Evolutionary conservation across 225 moss, liverwort and hornwort genomes (phyloP).

Genomic region (Rhytidiadelphus loreus): DNA sequence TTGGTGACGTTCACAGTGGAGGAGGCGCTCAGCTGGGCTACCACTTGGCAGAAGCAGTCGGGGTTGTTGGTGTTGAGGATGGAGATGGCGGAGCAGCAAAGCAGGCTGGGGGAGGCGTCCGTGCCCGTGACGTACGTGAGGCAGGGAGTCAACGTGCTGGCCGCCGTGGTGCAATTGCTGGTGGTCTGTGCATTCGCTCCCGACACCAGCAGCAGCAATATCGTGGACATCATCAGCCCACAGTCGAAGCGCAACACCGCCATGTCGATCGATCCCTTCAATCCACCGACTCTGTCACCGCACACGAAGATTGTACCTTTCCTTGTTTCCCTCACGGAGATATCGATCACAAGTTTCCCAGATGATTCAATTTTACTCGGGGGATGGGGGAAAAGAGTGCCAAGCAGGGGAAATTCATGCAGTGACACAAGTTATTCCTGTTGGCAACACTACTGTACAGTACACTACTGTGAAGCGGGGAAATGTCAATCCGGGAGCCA

Average conservation of each 20-base stretch:
- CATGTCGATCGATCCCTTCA: background rate
- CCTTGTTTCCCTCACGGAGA: background rate
- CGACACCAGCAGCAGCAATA: background rate
- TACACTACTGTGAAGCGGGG: too few relatives aligned
- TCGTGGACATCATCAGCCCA: background rate
- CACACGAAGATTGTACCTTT: background rate
- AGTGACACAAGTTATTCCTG: background rate
- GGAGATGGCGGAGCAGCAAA: slow-evolving; percentile 2
- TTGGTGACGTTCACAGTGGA: slow-evolving; percentile 8
- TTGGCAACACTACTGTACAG: background rate
- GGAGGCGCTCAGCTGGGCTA: background rate
- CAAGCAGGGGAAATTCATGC: background rate
- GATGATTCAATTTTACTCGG: background rate
- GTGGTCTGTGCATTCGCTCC: background rate
- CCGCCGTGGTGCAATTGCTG: slow-evolving; percentile 1
- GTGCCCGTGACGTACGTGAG: background rate
- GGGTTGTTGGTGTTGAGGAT: background rate
- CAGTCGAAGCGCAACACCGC: background rate
- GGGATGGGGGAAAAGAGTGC: background rate
- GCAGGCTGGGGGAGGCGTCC: background rate
- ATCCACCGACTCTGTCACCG: background rate
- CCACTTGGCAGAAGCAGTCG: slow-evolving; percentile 10
- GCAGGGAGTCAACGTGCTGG: background rate
- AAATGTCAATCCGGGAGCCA: background rate
- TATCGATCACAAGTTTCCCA: background rate